Percentiles rank a stretch among this genome's conserved stretches.
phyloP scores from a whole-genome alignment of 768 basidiomycete species.

The Xerocomellus chrysenteron region DNA sequence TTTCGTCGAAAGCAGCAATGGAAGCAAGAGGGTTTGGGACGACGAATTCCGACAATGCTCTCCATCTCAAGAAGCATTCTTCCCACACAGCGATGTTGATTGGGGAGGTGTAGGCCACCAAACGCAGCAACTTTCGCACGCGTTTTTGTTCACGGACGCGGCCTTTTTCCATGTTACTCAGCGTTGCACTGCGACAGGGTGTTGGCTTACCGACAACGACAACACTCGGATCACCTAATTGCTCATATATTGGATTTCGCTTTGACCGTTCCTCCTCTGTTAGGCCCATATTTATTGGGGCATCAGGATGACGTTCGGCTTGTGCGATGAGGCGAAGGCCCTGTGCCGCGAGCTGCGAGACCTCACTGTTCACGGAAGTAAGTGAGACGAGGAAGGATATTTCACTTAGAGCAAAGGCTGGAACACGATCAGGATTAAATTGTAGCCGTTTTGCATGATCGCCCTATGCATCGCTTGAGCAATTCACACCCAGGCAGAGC shows the following conservation, averaged over 20 bases:
- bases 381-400: constrained; percentile 71
- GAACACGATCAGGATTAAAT: constrained; percentile 48
- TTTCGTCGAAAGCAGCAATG: constrained; percentile 35
- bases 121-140: constrained; percentile 65
- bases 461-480: constrained; percentile 29
- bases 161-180: constrained; percentile 40
- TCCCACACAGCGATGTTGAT: constrained; percentile 81
- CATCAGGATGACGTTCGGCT: constrained; percentile 61
- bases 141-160: constrained; percentile 81
- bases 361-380: constrained; percentile 63
- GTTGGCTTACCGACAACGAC: constrained; percentile 59
- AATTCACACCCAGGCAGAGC: not conserved
- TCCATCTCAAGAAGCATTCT: constrained; percentile 80
- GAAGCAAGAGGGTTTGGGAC: constrained; percentile 39
- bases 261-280: constrained; percentile 65
- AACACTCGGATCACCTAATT: constrained; percentile 73
- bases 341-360: constrained; percentile 67
- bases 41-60: constrained; percentile 57
- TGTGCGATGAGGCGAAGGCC: constrained; percentile 67
- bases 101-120: constrained; percentile 60
- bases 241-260: constrained; percentile 73
- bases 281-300: constrained; percentile 48
- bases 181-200: not conserved
- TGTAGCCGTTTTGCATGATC: constrained; percentile 52
- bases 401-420: constrained; percentile 68